Conservation (phyloP, 306 rosid genomes). For the Morella rubra region DNA sequence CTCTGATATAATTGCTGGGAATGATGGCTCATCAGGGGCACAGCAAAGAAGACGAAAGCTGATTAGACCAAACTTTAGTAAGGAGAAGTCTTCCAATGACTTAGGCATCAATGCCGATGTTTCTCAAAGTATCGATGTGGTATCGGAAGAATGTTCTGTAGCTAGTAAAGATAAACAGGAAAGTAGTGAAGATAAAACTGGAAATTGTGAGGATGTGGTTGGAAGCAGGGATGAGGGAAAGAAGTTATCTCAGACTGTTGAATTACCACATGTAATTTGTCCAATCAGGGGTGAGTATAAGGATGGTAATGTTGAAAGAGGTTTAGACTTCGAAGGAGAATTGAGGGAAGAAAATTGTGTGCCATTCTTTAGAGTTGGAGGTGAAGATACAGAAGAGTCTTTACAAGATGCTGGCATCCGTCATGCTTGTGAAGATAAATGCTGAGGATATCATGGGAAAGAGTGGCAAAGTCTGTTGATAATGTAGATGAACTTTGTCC, state of each 20-base stretch:
- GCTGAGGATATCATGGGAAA: slow-evolving; percentile 11
- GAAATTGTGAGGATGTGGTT: slow-evolving; percentile 29
- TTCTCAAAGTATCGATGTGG: slow-evolving; percentile 23
- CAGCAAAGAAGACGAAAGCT: slow-evolving; percentile 54
- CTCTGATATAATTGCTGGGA: slow-evolving; percentile 23
- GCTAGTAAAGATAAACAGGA: slow-evolving; percentile 19
- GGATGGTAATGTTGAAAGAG: slow-evolving; percentile 24
- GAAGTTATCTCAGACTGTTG: slow-evolving; percentile 14
- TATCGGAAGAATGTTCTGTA: slow-evolving; percentile 25
- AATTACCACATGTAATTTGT: slow-evolving; percentile 5
- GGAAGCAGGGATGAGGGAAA: slow-evolving; percentile 22
- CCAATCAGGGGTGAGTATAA: slow-evolving; percentile 17
- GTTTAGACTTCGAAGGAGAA: slow-evolving; percentile 16
- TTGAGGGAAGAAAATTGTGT: slow-evolving; percentile 1
- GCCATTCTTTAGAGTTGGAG: slow-evolving; percentile 15
- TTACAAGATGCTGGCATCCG: slow-evolving; percentile 19
- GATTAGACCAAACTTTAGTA: slow-evolving; percentile 56
- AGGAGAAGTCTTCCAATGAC: slow-evolving; percentile 26
- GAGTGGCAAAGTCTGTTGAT: too few relatives aligned
- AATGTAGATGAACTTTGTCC: not conserved
- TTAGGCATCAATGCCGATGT: slow-evolving; percentile 15
- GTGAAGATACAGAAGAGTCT: slow-evolving; percentile 24
- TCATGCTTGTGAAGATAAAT: slow-evolving; percentile 27
- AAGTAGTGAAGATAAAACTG: slow-evolving; percentile 24
- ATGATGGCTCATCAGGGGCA: slow-evolving; percentile 22